These are phyloP conservation scores for Cardiospermum halicacabum DNA, from an alignment of 345 rosid species.

Conservation along the genomic window DNA sequence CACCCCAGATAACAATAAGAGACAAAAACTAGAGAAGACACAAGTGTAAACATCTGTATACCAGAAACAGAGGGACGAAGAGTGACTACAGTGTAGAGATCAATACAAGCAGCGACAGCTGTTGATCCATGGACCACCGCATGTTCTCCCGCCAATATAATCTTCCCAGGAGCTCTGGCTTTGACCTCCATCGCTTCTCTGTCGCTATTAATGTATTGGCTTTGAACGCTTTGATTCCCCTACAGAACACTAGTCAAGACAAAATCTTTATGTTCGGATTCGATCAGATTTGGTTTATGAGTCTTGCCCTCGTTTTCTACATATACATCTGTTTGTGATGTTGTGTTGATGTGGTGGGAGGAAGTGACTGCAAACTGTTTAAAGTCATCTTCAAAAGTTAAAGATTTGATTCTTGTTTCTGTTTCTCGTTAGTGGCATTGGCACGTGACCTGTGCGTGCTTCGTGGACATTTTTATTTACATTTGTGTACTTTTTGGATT, in stretches of 20 bases:
- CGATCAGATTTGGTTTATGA: background rate
- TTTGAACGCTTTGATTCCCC: background rate
- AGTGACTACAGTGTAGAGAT: slow-evolving; percentile 64
- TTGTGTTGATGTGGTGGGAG: background rate
- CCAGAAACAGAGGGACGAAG: slow-evolving; percentile 55
- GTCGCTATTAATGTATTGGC: background rate
- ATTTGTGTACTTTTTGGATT: too few species aligned
- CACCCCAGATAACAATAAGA: background rate
- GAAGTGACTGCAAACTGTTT: background rate
- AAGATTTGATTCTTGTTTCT: background rate
- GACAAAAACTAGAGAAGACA: background rate
- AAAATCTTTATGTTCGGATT: background rate
- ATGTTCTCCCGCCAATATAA: slow-evolving; percentile 93
- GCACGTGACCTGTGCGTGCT: background rate
- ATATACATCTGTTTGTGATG: background rate
- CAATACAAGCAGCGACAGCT: slow-evolving; percentile 87
- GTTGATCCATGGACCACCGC: slow-evolving; percentile 96
- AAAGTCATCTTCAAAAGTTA: background rate
- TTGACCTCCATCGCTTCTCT: slow-evolving; percentile 65
- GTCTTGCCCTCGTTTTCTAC: background rate
- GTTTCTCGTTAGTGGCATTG: slow-evolving; percentile 1
- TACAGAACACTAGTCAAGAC: background rate
- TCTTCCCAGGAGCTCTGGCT: slow-evolving; percentile 91
- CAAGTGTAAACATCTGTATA: slow-evolving; percentile 5
- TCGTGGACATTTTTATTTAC: background rate